Evolutionary conservation across 352 stramenopile genomes (phyloP).

Genomic region (Phytophthora sp.): DNA sequence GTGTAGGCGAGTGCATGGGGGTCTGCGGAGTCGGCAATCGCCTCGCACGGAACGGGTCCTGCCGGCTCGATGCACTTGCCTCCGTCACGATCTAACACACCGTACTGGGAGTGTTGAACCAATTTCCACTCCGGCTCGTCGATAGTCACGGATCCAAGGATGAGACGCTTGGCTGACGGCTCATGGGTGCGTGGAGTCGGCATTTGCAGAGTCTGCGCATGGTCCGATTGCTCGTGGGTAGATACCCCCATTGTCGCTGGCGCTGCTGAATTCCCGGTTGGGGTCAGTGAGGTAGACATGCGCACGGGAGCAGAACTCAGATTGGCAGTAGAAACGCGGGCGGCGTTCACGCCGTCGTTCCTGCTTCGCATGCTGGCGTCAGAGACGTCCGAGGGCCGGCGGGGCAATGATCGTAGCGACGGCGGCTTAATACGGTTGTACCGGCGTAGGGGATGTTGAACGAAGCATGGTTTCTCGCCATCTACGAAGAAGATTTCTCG

Average conservation of each 20-base stretch:
- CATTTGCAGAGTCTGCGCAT: too few species aligned
- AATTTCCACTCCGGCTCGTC: not conserved
- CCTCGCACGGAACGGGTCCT: not conserved
- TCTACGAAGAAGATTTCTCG: not conserved
- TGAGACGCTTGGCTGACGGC: not conserved
- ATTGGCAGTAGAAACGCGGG: too few species aligned
- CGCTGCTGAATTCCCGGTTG: not conserved
- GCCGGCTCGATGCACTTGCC: not conserved
- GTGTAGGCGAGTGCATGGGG: not conserved
- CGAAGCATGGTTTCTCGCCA: conserved; percentile 2
- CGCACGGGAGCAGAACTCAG: too few species aligned
- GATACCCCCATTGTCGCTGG: not conserved
- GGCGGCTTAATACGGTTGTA: not conserved
- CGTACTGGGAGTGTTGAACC: not conserved
- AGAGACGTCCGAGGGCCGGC: not conserved
- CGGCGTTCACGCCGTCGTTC: too few species aligned
- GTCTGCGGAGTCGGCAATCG: not conserved
- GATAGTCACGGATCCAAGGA: not conserved
- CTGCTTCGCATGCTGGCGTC: not conserved
- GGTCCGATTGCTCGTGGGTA: not conserved
- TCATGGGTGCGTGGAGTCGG: too few species aligned
- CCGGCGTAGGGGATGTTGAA: not conserved
- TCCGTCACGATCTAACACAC: not conserved
- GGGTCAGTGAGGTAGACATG: too few species aligned
- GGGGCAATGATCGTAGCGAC: not conserved